Base-by-base conservation (phyloP, 2,329 filamentous ascomycete species). In the Fusarium sp. region DNA sequence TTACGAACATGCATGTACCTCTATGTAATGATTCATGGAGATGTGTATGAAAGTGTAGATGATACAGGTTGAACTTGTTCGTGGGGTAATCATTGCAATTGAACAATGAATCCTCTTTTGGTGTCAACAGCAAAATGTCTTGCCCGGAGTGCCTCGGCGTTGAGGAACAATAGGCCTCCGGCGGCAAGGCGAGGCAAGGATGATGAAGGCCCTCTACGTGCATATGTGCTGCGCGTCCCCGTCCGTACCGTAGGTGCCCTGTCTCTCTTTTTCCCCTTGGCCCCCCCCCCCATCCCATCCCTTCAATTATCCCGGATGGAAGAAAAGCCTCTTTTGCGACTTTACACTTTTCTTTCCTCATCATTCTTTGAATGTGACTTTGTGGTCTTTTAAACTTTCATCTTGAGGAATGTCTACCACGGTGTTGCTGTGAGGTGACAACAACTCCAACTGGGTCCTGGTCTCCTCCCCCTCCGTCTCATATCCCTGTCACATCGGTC, bases 261-360 rank as follows among this genome's bases (percentile, higher is more conserved):
- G 14, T 52, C 39, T 75, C 50, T 65, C 57, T 31, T 54, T 67
- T n/a, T 67, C n/a, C 50, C 63, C 56, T 39, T 65, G 48, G 41
- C 20, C 20, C 20, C 50, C 50, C 20, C 20, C 20, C 50, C 50
- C 50, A 20, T 57, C 31, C 5, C 35, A 56, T 58, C 56, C 56
- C 56, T 39, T 58, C 43, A 48, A 48, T 48, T 52, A 52, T 52
- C 10, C 24, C 24, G 48, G 10, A 18, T 5, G 10, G 24, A 52
- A 29, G 24, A 52, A 52, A 50, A 50, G 45, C 45, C 45, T 50
- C 45, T 27, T 29, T 50, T 29, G 16, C 48, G 18, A 27, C 24
- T 31, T 52, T 52, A 31, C 18, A 52, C 48, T 31, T 52, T 29
- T 29, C n/a, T 11, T n/a, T 50, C 24, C 24, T 31, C 18, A 31